Evolutionary conservation across 2,329 filamentous ascomycete species (phyloP).

Genomic region (Cadophora sp.): DNA sequence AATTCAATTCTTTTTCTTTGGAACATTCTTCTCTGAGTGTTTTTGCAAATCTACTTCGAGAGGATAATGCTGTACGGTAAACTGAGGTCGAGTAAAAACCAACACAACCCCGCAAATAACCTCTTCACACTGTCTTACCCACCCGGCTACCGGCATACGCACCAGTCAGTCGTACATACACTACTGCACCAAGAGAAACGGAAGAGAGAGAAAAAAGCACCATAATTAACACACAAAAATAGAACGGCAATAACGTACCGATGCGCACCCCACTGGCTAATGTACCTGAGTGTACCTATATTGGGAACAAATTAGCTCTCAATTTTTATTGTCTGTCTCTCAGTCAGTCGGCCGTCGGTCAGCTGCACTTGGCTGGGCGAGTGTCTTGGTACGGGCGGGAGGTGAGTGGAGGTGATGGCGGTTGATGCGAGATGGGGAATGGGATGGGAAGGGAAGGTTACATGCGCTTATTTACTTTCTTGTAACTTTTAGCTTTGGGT

Average conservation of each 20-base stretch:
- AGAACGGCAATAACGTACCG: conserved; percentile 4
- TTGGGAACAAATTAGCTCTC: conserved; percentile 19
- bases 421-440: background rate
- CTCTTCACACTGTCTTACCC: background rate
- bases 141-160: background rate
- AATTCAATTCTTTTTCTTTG: too few relatives aligned
- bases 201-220: background rate
- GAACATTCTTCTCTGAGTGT: too few relatives aligned
- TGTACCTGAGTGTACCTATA: too few relatives aligned
- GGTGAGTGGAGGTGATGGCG: background rate
- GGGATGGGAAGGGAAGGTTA: background rate
- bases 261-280: background rate
- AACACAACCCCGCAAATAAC: background rate
- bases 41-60: background rate
- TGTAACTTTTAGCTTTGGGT: background rate
- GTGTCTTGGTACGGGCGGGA: too few relatives aligned
- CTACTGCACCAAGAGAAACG: background rate
- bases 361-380: too few relatives aligned
- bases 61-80: too few relatives aligned
- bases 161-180: background rate
- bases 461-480: conserved; percentile 4
- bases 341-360: background rate
- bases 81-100: background rate
- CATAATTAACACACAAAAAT: conserved; percentile 18
- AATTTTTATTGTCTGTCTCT: background rate